These are phyloP conservation scores for Sphagnum fallax DNA, from an alignment of 228 moss, liverwort and hornwort genomes.

Conservation along the genomic window DNA sequence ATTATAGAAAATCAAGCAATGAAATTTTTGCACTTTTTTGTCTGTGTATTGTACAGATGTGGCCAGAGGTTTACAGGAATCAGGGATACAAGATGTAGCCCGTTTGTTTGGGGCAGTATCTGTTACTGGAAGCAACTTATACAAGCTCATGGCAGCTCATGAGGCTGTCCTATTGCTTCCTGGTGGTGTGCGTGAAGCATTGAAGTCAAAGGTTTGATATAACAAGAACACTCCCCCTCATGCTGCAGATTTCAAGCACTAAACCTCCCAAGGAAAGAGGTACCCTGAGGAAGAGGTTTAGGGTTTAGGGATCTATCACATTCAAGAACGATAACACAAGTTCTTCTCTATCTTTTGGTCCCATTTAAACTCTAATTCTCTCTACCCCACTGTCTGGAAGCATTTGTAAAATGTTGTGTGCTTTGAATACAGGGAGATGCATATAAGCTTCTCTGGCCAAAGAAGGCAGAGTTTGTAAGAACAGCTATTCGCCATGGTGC, in stretches of 20 bases:
- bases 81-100: constrained; percentile 27
- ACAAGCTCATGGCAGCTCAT: constrained; percentile 40
- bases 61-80: constrained; percentile 25
- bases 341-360: too few species aligned
- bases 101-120: constrained; percentile 33
- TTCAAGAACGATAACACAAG: too few species aligned
- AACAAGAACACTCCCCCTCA: too few species aligned
- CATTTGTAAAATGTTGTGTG: too few species aligned
- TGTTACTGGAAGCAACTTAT: constrained; percentile 33
- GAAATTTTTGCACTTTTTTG: too few species aligned
- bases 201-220: constrained; percentile 34
- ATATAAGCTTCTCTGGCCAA: constrained; percentile 53
- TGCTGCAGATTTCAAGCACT: too few species aligned
- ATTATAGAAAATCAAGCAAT: too few species aligned
- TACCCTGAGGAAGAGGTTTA: too few species aligned
- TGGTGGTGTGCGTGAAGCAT: constrained; percentile 46
- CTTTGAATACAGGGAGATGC: constrained; percentile 26
- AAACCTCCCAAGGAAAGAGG: too few species aligned
- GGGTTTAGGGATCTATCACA: too few species aligned
- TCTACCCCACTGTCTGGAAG: too few species aligned
- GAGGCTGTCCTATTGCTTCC: constrained; percentile 45
- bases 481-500: constrained; percentile 52
- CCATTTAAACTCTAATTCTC: too few species aligned
- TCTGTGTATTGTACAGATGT: constrained; percentile 19
- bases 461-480: constrained; percentile 51